A percentile compares a stretch with the other conserved stretches of the same genome.
Conservation (phyloP, 2,329 filamentous ascomycete genomes). For the Colletotrichum sp. region DNA sequence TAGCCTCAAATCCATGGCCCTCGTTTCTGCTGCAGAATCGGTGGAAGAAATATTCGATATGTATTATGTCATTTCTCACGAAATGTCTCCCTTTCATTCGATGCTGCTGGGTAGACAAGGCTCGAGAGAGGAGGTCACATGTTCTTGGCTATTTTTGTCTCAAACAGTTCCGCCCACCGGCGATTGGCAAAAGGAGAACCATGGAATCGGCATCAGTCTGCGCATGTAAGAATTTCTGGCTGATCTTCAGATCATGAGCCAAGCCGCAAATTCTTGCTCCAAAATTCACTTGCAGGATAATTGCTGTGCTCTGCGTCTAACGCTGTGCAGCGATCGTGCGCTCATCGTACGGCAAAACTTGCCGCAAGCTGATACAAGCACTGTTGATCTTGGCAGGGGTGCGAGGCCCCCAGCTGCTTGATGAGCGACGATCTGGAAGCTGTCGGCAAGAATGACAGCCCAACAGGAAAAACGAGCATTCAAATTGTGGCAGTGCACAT, state of each 20-base stretch:
- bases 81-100: neutral
- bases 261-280: neutral
- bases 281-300: neutral
- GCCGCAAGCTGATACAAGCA: slow-evolving; percentile 6
- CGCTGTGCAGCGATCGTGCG: neutral
- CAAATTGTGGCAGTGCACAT: neutral
- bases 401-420: neutral
- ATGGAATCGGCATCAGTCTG: neutral
- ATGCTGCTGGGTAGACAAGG: neutral
- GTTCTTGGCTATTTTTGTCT: neutral
- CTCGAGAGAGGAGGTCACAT: neutral
- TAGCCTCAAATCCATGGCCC: neutral
- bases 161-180: neutral
- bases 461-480: neutral
- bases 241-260: neutral
- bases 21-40: neutral
- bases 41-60: neutral
- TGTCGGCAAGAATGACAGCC: neutral
- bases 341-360: slow-evolving; percentile 3
- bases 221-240: neutral
- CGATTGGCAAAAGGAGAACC: neutral
- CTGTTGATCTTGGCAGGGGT: neutral
- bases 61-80: neutral
- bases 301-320: neutral
- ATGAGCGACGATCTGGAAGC: neutral